Evolutionary conservation across 106 monocot genomes (phyloP), one percentile per base, ranked within the genome.

Genomic region (Acorus calamus): DNA sequence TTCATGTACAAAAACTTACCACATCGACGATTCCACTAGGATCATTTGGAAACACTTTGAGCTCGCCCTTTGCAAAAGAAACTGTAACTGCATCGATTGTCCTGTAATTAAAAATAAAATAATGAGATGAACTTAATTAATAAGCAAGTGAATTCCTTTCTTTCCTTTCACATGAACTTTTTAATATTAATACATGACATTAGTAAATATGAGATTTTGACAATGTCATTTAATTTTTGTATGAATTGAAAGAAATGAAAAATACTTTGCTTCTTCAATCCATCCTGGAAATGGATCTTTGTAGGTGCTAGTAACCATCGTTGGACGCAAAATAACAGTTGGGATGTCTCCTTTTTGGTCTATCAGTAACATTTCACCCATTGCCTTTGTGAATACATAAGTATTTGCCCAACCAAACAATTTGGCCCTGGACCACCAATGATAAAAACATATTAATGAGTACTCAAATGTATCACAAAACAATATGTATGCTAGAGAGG

Each of bases 201-300:
- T 28, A 28, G 28, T 28, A 28, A 28, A 28, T 28, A 28, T 28
- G 28, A 28, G 28, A 28, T 28, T 28, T 28, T 28, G 28, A 0
- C 28, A 28, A 28, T 28, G 28, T 60, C 8, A 46, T 44, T 2
- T 9, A 46, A 46, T 10, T 60, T 43, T 44, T 10, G 8, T 9
- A n/a, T 44, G 7, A 60, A 9, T 60, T 60, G 8, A 60, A 14
- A 41, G 8, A 41, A 41, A 11, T 10, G 14, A 9, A 56, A 2
- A 11, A 5, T 60, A 60, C 60, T 46, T 60, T 3, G 46, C 60
- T 60, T 46, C 60, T 46, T 60, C 60, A 28, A 60, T 60, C 60
- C 60, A 60, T 45, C 60, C 60, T 8, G 60, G 60, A 46, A 60
- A 60, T 46, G 60, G 60, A 2, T 60, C 60, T 28, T 60, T 60